A percentile compares a stretch with the other conserved stretches of the same genome.
Conservation (phyloP, 2,329 filamentous ascomycete species). For the Aspergillus phoenicis region DNA sequence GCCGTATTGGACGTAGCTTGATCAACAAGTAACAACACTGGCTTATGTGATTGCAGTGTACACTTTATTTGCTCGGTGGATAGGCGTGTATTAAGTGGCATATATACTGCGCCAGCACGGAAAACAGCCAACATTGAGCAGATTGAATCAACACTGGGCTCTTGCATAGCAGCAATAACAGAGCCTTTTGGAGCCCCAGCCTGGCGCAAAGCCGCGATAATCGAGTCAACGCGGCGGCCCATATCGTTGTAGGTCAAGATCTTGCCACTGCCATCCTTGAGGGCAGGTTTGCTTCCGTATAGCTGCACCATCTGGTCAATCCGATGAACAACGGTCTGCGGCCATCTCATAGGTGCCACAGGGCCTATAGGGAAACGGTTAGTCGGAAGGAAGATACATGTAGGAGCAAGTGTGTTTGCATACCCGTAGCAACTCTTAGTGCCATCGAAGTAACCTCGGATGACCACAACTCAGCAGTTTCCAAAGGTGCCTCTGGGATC, state of each 20-base stretch:
- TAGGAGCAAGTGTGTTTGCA: background rate
- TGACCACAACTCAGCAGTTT: background rate
- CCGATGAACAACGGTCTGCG: background rate
- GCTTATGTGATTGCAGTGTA: background rate
- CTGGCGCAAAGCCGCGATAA: background rate
- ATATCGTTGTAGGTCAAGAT: conserved; percentile 5
- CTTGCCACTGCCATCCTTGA: background rate
- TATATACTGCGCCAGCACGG: conserved; percentile 36
- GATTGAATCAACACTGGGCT: background rate
- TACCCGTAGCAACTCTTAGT: background rate
- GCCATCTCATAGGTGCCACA: background rate
- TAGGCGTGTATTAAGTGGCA: conserved; percentile 41
- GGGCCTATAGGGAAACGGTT: background rate
- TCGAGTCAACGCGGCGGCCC: background rate
- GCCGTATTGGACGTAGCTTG: background rate
- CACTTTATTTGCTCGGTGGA: background rate
- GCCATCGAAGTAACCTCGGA: background rate
- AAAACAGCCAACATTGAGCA: conserved; percentile 10
- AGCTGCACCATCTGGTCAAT: background rate
- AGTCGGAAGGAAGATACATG: background rate
- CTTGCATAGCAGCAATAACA: background rate
- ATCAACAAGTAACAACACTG: background rate
- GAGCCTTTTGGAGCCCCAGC: background rate
- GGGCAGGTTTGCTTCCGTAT: background rate
- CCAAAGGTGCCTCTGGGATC: background rate